Evolutionary conservation across 2,329 filamentous ascomycete species (phyloP), one percentile per base, ranked within the genome.

Genomic region (Periconia sp.): DNA sequence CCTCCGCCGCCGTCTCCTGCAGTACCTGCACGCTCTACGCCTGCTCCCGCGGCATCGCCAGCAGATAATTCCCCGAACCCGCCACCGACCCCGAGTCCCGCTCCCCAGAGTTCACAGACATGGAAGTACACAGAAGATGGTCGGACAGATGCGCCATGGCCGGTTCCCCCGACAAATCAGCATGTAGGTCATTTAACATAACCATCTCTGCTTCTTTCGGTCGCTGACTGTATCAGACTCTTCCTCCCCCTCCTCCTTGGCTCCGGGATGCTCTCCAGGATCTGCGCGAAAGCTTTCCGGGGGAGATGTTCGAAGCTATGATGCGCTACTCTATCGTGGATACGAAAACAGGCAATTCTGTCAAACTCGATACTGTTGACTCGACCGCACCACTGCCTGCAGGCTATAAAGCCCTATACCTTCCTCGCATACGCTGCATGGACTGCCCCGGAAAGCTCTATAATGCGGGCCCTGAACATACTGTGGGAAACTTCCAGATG

Each of bases 381-480:
- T 66, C 71, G 1, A 81, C 79, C 37, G 78, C 82, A 43, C 78
- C 81, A 15, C 76, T 82, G 9, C 87, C 82, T 50, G 79, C 81
- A 56, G 84, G 88, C 57, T 79, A 91, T 56, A 90, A 88, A 65
- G 91, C 88, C 63, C 89, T 90, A 75, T 97, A 89, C 75, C 80
- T 96, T 47, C 94, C 94, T 9, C 83, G 94, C 47, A 97, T 99
- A 59, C 84, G 91, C 54, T 99, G 94, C 72, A 85, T 88, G 45
- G 94, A 99, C 73, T 97, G 94, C 71, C 91, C 91, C 0, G 91
- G 91, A 30, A 97, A 97, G 74, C 79, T 96, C 11, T 99, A 99
- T 74, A 96, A 92, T 0, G 91, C 92, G 0, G 90, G 92, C 0
- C 91, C 92, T 0, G 91, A 88, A 20, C 89, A 84, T 71, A 92